Evolutionary conservation across 805 yeast genomes (phyloP).

Genomic region (Lipomyces orientalis): DNA sequence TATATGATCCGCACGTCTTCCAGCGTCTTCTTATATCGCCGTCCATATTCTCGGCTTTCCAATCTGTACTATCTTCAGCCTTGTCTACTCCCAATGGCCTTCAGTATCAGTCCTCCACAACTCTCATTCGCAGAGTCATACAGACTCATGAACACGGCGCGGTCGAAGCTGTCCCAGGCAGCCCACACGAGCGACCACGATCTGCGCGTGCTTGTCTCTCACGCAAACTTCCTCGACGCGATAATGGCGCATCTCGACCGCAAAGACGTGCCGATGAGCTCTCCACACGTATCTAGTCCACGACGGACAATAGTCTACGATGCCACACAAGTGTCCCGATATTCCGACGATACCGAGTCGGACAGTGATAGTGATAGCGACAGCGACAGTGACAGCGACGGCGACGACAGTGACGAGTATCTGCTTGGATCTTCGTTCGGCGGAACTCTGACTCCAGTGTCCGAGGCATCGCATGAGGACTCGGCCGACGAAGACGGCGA

Average conservation of each 20-base stretch:
- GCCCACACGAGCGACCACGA: constrained; percentile 64
- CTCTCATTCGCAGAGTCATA: constrained; percentile 56
- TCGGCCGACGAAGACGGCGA: constrained; percentile 39
- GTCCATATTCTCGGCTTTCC: not conserved
- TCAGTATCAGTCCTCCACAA: not conserved
- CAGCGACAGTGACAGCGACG: constrained; percentile 39
- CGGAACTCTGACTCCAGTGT: constrained; percentile 44
- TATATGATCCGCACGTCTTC: too few relatives aligned
- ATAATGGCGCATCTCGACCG: constrained; percentile 56
- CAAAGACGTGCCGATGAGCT: constrained; percentile 34
- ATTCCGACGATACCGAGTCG: constrained; percentile 40
- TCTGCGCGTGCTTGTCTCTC: constrained; percentile 64
- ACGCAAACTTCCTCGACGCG: constrained; percentile 72
- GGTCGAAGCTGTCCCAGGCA: constrained; percentile 65
- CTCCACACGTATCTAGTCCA: not conserved
- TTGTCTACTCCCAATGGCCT: not conserved
- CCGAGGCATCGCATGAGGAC: constrained; percentile 40
- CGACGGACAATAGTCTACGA: constrained; percentile 12
- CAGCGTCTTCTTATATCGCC: too few relatives aligned
- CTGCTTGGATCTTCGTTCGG: constrained; percentile 38
- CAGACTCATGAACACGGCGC: constrained; percentile 67
- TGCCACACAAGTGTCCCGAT: constrained; percentile 27
- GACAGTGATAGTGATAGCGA: constrained; percentile 48
- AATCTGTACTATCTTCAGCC: too few relatives aligned
- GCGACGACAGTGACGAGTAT: constrained; percentile 38